Conservation (phyloP, 2,329 filamentous ascomycete genomes). For the Ramularia collo-cygni region DNA sequence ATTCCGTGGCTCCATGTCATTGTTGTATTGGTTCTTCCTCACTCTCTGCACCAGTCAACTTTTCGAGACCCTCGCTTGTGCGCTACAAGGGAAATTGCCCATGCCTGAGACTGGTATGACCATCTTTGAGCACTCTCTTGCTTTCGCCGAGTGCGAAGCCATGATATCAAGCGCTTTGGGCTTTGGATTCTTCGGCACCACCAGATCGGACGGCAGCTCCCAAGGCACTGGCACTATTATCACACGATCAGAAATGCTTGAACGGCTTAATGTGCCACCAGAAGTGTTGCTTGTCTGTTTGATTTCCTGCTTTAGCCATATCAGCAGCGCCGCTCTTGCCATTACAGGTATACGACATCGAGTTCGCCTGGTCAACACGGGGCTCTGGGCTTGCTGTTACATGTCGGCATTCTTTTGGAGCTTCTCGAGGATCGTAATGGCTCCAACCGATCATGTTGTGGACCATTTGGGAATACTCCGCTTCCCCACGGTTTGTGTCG, state of each 20-base stretch:
- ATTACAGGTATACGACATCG: conserved; percentile 71
- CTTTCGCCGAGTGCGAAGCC: conserved; percentile 91
- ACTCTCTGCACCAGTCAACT: conserved; percentile 71
- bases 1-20: conserved; percentile 68
- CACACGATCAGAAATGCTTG: conserved; percentile 51
- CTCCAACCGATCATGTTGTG: conserved; percentile 50
- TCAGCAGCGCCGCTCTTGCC: conserved; percentile 76
- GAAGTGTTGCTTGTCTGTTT: conserved; percentile 82
- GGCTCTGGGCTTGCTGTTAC: conserved; percentile 83
- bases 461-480: conserved; percentile 63
- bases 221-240: conserved; percentile 14
- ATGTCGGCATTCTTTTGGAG: conserved; percentile 81
- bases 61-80: conserved; percentile 79
- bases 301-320: conserved; percentile 81
- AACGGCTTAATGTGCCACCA: conserved; percentile 77
- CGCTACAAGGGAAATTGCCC: conserved; percentile 73
- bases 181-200: conserved; percentile 58
- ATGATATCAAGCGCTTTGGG: conserved; percentile 75
- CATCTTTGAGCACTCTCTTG: conserved; percentile 89
- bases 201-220: conserved; percentile 34
- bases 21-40: conserved; percentile 68
- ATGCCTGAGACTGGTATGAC: conserved; percentile 92
- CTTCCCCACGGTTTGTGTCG: conserved; percentile 90
- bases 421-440: conserved; percentile 42
- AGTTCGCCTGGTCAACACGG: conserved; percentile 79